Percentiles rank a stretch among this genome's conserved stretches.
Evolutionary conservation across 164 flowering plant genomes (phyloP).

Genomic region (Tetrastigma voinierianum): DNA sequence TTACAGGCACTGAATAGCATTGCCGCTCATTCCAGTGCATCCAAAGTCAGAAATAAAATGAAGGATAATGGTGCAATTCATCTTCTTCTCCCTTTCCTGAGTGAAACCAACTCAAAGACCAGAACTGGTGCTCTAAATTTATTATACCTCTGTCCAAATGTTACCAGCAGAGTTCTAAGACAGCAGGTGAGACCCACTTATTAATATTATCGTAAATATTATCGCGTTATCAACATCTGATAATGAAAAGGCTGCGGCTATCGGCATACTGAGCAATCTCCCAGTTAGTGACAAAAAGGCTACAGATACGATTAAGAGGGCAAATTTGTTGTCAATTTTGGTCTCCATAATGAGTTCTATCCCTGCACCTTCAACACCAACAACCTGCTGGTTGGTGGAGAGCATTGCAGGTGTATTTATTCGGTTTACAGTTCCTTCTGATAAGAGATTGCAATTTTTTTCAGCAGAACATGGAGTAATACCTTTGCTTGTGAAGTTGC

Average conservation of each 20-base stretch:
- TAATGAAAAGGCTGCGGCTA: constrained; percentile 62
- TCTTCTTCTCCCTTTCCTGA: constrained; percentile 69
- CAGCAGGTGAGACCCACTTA: constrained; percentile 50
- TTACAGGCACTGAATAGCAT: constrained; percentile 70
- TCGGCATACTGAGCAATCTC: constrained; percentile 67
- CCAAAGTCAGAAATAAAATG: constrained; percentile 61
- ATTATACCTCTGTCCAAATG: constrained; percentile 58
- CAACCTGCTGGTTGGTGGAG: constrained; percentile 33
- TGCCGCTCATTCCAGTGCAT: constrained; percentile 52
- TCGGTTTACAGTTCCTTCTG: constrained; percentile 68
- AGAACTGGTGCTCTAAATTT: constrained; percentile 53
- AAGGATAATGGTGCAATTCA: constrained; percentile 65
- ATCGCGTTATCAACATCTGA: constrained; percentile 43
- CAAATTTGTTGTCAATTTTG: constrained; percentile 51
- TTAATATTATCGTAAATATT: constrained; percentile 37
- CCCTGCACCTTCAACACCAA: constrained; percentile 16
- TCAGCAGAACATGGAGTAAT: constrained; percentile 63
- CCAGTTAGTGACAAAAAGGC: constrained; percentile 56
- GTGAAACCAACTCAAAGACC: constrained; percentile 37
- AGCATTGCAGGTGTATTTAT: constrained; percentile 51
- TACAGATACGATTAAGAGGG: constrained; percentile 51
- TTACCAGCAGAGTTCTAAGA: constrained; percentile 40
- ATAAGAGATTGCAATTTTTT: constrained; percentile 58
- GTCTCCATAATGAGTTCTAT: constrained; percentile 35
- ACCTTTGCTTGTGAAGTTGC: constrained; percentile 63